phyloP scores from a whole-genome alignment of 768 basidiomycete genomes.

The Tricholoma flavovirens region DNA sequence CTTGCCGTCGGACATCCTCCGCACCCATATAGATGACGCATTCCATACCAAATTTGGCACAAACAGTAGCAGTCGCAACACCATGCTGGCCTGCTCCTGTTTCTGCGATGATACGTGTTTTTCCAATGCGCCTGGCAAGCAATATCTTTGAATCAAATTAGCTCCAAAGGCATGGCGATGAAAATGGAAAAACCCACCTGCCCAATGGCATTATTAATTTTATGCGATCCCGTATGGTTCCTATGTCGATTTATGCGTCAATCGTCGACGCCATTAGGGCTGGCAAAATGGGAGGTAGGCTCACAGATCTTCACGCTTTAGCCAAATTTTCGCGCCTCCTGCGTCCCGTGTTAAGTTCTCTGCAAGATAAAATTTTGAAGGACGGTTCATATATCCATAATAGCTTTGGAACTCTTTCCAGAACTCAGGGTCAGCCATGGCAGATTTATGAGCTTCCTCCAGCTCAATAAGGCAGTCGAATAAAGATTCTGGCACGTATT shows the following conservation, averaged over 20 bases:
- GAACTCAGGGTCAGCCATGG: slow-evolving; percentile 84
- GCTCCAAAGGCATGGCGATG: neutral
- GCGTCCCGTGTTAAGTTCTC: slow-evolving; percentile 85
- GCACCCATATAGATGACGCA: slow-evolving; percentile 98
- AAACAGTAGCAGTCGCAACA: slow-evolving; percentile 97
- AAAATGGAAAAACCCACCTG: slow-evolving; percentile 45
- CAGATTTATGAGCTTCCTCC: slow-evolving; percentile 84
- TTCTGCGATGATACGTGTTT: slow-evolving; percentile 96
- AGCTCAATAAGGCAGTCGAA: slow-evolving; percentile 89
- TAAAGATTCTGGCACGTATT: slow-evolving; percentile 96
- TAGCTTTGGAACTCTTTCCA: slow-evolving; percentile 86
- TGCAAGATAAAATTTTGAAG: slow-evolving; percentile 87
- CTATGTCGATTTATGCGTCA: slow-evolving; percentile 36
- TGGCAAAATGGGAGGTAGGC: slow-evolving; percentile 18
- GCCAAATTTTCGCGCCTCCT: slow-evolving; percentile 94
- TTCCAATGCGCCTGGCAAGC: slow-evolving; percentile 89
- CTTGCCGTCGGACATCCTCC: slow-evolving; percentile 94
- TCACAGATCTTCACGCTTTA: slow-evolving; percentile 91
- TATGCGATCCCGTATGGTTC: slow-evolving; percentile 98
- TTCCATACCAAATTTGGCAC: slow-evolving; percentile 92
- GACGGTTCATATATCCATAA: slow-evolving; percentile 93
- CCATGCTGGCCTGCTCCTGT: slow-evolving; percentile 99
- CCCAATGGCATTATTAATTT: slow-evolving; percentile 98
- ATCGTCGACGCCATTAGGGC: slow-evolving; percentile 4
- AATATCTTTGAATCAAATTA: slow-evolving; percentile 59